phyloP scores from a whole-genome alignment of 1,284 basidiomycete species.

The Cystobasidium pallidum region DNA sequence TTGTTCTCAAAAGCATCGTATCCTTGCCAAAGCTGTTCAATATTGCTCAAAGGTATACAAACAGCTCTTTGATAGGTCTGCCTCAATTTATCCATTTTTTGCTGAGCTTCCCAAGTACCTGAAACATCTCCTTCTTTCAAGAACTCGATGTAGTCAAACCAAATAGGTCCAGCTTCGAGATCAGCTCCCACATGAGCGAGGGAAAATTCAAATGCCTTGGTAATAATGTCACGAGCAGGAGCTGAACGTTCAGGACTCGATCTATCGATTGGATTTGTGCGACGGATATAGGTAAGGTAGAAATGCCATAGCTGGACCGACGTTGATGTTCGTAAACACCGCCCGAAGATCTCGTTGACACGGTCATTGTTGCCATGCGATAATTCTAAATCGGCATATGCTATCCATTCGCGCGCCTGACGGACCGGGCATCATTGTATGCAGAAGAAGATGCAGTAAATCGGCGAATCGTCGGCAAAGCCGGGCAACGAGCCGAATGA shows the following conservation, averaged over 20 bases:
- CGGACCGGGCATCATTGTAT: background rate
- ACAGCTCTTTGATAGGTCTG: constrained; percentile 92
- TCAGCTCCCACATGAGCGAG: constrained; percentile 82
- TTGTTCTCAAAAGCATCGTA: constrained; percentile 90
- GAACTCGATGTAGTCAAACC: constrained; percentile 75
- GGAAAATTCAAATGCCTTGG: constrained; percentile 91
- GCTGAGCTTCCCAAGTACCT: constrained; percentile 91
- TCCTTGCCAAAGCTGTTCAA: constrained; percentile 92
- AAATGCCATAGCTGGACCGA: constrained; percentile 85
- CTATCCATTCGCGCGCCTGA: constrained; percentile 58
- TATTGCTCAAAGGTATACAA: constrained; percentile 88
- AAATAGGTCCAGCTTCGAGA: constrained; percentile 63
- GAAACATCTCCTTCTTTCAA: constrained; percentile 74
- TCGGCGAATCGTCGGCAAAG: background rate
- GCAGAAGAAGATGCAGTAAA: background rate
- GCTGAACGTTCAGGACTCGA: constrained; percentile 58
- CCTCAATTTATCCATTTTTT: constrained; percentile 89
- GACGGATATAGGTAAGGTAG: constrained; percentile 81
- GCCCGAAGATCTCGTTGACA: constrained; percentile 76
- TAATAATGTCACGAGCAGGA: constrained; percentile 71
- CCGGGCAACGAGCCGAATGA: background rate
- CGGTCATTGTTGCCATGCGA: constrained; percentile 70
- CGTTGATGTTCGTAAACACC: constrained; percentile 77
- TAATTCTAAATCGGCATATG: constrained; percentile 73
- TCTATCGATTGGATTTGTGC: constrained; percentile 59